A percentile compares a stretch with the other conserved stretches of the same genome.
These are phyloP conservation scores for Microbotryum violaceum DNA, from an alignment of 1,284 basidiomycete genomes.

Conservation along the genomic window DNA sequence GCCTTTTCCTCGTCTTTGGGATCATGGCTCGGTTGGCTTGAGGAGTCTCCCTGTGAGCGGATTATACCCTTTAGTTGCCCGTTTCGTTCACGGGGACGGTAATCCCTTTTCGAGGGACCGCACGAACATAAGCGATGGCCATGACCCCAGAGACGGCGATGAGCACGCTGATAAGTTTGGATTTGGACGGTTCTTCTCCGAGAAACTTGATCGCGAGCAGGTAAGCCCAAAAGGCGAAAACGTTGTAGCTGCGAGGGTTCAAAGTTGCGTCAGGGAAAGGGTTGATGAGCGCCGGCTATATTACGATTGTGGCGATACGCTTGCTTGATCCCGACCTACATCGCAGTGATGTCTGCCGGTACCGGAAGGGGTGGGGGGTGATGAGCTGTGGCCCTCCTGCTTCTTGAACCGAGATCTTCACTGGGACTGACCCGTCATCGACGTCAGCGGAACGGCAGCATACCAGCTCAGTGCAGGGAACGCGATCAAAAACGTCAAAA, in stretches of 20 bases:
- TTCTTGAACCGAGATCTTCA: too few species aligned
- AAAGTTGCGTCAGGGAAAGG: too few species aligned
- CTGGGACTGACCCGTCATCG: slow-evolving; percentile 16
- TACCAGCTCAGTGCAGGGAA: slow-evolving; percentile 34
- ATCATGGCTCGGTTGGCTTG: slow-evolving; percentile 23
- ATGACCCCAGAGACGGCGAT: slow-evolving; percentile 67
- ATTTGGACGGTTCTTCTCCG: slow-evolving; percentile 45
- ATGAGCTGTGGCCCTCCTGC: too few species aligned
- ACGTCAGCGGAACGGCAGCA: slow-evolving; percentile 29
- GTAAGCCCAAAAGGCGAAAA: slow-evolving; percentile 33
- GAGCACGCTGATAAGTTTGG: slow-evolving; percentile 58
- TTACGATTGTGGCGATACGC: too few species aligned
- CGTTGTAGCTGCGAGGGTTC: too few species aligned
- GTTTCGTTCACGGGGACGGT: too few species aligned
- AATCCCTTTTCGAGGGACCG: too few species aligned
- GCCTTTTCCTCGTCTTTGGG: too few species aligned
- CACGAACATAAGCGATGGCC: slow-evolving; percentile 60
- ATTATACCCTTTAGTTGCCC: too few species aligned
- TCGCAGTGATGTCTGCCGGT: not conserved
- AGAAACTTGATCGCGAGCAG: slow-evolving; percentile 35
- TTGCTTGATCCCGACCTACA: not conserved
- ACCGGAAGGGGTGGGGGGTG: not conserved
- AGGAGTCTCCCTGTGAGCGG: too few species aligned
- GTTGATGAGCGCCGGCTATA: too few species aligned
- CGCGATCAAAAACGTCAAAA: slow-evolving; percentile 32